Evolutionary conservation across 139 green algal genomes (phyloP), one percentile per base, ranked within the genome.

Genomic region (Auxenochlorella pyrenoidosa): DNA sequence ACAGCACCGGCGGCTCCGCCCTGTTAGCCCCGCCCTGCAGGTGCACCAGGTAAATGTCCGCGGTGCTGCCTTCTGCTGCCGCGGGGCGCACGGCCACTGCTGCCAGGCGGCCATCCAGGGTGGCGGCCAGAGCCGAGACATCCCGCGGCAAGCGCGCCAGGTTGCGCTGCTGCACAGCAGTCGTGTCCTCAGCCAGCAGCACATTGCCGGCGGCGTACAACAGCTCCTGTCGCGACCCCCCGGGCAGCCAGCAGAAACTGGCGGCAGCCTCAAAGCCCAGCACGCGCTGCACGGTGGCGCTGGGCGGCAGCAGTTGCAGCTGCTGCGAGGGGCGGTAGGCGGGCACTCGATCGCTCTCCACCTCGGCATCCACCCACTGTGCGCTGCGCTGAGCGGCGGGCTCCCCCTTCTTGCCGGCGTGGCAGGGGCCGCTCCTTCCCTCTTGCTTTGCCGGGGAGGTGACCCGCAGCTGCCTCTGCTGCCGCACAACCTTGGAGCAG

Each of bases 131-230:
- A 0, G 82, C 82, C 5, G 82, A 70, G 44, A 86, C 78, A 12
- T 44, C 24, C 5, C 82, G 43, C 30, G 82, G 82, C 82, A 86
- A 43, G 43, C 66, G 66, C 3, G 82, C 82, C 19, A 86, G 19
- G 43, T 51, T 66, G 43, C 66, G 43, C 66, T 86, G 82, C 66
- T 38, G 44, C 4, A 28, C 44, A 59, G 75, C 30, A 32, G 89
- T 75, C 88, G 92, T 89, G 5, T 92, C 89, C 10, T 82, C 88
- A 4, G 81, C 30, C 3, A 87, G 47, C 58, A 60, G 85, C n/a
- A 82, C 83, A 22, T 87, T 87, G 70, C 83, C 83, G 16, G 83
- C 83, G 5, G 70, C 83, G 58, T 82, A 87, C 36, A 81, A 24
- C 36, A 87, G 43, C 40, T 60, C 59, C 63, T 76, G 63, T 26